These are phyloP conservation scores for Phaffomyces opuntiae DNA, from an alignment of 805 yeast species.

Conservation along the genomic window DNA sequence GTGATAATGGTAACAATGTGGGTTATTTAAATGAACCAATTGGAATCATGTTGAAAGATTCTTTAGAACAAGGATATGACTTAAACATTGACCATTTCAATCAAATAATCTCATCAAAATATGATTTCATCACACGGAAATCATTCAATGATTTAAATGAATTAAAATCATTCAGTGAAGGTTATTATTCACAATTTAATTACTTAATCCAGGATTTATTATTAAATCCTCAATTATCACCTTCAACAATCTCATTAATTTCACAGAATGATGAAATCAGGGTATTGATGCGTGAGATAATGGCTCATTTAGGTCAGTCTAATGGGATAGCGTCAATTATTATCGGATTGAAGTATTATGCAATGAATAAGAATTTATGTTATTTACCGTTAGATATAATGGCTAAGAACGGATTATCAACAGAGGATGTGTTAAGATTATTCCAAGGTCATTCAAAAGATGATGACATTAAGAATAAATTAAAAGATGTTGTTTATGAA, in stretches of 20 bases:
- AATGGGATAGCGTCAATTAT: slow-evolving; percentile 61
- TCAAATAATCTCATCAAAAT: slow-evolving; percentile 53
- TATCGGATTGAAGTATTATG: slow-evolving; percentile 53
- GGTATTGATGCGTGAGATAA: slow-evolving; percentile 44
- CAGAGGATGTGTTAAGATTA: slow-evolving; percentile 53
- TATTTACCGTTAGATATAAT: slow-evolving; percentile 59
- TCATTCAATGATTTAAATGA: slow-evolving; percentile 41
- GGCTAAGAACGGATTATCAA: slow-evolving; percentile 47
- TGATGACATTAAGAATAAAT: slow-evolving; percentile 12
- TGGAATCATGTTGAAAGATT: slow-evolving; percentile 48
- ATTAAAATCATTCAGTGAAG: slow-evolving; percentile 75
- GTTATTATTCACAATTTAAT: slow-evolving; percentile 65
- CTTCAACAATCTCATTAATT: slow-evolving; percentile 43
- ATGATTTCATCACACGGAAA: slow-evolving; percentile 33
- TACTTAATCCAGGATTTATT: slow-evolving; percentile 57
- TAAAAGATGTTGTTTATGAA: slow-evolving; percentile 58
- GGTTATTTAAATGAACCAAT: slow-evolving; percentile 52
- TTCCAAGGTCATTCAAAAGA: slow-evolving; percentile 21
- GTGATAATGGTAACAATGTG: slow-evolving; percentile 21
- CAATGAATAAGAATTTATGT: slow-evolving; percentile 33
- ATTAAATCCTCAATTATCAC: slow-evolving; percentile 50
- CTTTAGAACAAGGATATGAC: slow-evolving; percentile 40
- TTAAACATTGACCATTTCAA: slow-evolving; percentile 42
- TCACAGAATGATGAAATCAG: slow-evolving; percentile 40
- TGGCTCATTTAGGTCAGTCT: slow-evolving; percentile 82